A percentile compares a stretch with the other conserved stretches of the same genome.
phyloP scores from a whole-genome alignment of 2,329 filamentous ascomycete genomes.

The Stromatinia cepivora region DNA sequence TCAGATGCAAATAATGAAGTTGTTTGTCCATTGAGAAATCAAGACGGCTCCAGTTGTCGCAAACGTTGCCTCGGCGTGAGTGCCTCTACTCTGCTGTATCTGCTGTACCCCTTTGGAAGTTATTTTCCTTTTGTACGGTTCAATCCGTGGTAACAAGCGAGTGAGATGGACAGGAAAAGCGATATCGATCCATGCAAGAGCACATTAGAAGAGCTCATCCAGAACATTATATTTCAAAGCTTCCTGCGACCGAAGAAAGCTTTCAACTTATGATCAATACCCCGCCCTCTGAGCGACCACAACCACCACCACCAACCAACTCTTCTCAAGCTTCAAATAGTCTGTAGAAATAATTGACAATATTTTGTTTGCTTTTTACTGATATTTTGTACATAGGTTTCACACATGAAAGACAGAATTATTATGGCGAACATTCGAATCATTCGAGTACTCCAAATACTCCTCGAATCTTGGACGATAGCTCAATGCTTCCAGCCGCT shows the following conservation, averaged over 20 bases:
- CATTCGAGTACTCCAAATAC: conserved; percentile 67
- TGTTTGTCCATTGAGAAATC: conserved; percentile 91
- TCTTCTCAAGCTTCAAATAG: conserved; percentile 37
- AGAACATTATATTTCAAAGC: conserved; percentile 95
- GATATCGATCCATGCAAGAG: conserved; percentile 98
- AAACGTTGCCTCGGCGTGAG: conserved; percentile 98
- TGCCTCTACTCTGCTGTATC: conserved; percentile 45
- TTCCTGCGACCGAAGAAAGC: conserved; percentile 96
- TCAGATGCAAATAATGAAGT: conserved; percentile 94
- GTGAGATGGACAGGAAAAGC: conserved; percentile 69
- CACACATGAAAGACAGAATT: conserved; percentile 63
- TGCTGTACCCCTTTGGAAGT: conserved; percentile 35
- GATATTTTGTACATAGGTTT: conserved; percentile 46
- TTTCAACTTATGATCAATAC: conserved; percentile 50
- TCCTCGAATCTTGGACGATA: conserved; percentile 68
- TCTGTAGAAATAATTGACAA: conserved; percentile 28
- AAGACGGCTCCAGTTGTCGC: conserved; percentile 94
- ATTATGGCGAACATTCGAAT: conserved; percentile 55
- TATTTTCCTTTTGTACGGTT: conserved; percentile 36
- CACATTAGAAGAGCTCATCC: conserved; percentile 97
- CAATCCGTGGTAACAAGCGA: conserved; percentile 41
- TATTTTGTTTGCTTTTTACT: conserved; percentile 31
- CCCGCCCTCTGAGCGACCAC: conserved; percentile 58
- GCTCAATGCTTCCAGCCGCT: conserved; percentile 64
- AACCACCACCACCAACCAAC: conserved; percentile 25